Evolutionary conservation across 1,284 basidiomycete species (phyloP).

Genomic region (Bondarzewia mesenterica): DNA sequence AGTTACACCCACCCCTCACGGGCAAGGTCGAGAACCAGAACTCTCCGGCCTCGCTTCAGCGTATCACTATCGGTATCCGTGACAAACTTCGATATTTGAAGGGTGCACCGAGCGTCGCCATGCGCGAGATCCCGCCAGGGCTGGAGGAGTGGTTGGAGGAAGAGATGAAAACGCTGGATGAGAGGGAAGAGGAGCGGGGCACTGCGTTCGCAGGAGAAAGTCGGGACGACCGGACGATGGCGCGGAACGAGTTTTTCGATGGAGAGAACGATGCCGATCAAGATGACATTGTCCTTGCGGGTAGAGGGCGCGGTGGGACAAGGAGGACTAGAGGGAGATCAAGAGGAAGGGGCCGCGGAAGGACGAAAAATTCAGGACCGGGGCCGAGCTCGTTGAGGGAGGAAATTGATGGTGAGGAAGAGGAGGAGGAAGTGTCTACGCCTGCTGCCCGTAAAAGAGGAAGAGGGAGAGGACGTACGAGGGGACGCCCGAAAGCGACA

Average conservation of each 20-base stretch:
- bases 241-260: constrained; percentile 66
- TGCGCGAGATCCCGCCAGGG: constrained; percentile 95
- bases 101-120: constrained; percentile 91
- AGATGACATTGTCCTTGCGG: constrained; percentile 15
- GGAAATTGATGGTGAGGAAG: constrained; percentile 6
- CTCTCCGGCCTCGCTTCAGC: constrained; percentile 73
- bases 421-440: constrained; percentile 2
- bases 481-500: not conserved
- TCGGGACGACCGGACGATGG: constrained; percentile 39
- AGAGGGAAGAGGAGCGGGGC: constrained; percentile 60
- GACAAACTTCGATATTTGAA: constrained; percentile 91
- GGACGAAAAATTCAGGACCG: not conserved
- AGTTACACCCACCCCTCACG: constrained; percentile 87
- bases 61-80: constrained; percentile 80
- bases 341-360: not conserved
- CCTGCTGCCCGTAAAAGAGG: not conserved
- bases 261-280: constrained; percentile 61
- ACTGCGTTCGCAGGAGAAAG: constrained; percentile 52
- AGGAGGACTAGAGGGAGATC: not conserved
- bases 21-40: constrained; percentile 93
- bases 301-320: not conserved
- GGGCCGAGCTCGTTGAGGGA: constrained; percentile 6
- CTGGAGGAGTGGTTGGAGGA: constrained; percentile 73
- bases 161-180: constrained; percentile 67
- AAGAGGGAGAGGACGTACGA: not conserved